Evolutionary conservation across 306 rosid species (phyloP).

Genomic region (Medicago arabica): DNA sequence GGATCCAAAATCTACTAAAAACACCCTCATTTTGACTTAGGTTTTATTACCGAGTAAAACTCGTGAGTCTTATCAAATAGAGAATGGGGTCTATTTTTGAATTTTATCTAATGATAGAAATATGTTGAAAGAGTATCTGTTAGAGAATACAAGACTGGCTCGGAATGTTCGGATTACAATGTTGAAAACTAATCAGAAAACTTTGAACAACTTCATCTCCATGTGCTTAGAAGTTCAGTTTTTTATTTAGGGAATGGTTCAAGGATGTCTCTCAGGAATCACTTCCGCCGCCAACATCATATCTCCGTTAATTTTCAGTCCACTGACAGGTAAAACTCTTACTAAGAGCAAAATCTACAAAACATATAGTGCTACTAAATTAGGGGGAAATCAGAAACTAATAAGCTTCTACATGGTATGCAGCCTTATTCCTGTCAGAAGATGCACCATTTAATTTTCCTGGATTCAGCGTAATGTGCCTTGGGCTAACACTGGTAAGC

Average conservation of each 20-base stretch:
- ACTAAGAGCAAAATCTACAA: background rate
- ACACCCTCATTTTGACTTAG: background rate
- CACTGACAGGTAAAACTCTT: constrained; percentile 71
- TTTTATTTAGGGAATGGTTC: constrained; percentile 77
- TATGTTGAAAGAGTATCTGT: background rate
- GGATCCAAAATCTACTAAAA: background rate
- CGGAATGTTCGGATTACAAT: constrained; percentile 21
- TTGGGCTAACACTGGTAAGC: constrained; percentile 66
- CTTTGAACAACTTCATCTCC: background rate
- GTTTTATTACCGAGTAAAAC: background rate
- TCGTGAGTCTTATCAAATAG: background rate
- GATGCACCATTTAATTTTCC: constrained; percentile 85
- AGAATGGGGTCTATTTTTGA: background rate
- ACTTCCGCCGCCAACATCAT: constrained; percentile 74
- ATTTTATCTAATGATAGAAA: constrained; percentile 1
- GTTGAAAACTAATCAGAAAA: background rate
- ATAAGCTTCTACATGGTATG: constrained; percentile 25
- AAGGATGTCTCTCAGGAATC: constrained; percentile 87
- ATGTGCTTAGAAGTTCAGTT: constrained; percentile 1
- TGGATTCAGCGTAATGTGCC: constrained; percentile 85
- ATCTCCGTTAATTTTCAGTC: constrained; percentile 79
- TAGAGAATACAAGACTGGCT: background rate
- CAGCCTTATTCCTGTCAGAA: constrained; percentile 85
- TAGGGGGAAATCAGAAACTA: constrained; percentile 11
- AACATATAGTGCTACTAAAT: background rate